Evolutionary conservation across 768 basidiomycete genomes (phyloP).

Genomic region (Boletus huronensis): DNA sequence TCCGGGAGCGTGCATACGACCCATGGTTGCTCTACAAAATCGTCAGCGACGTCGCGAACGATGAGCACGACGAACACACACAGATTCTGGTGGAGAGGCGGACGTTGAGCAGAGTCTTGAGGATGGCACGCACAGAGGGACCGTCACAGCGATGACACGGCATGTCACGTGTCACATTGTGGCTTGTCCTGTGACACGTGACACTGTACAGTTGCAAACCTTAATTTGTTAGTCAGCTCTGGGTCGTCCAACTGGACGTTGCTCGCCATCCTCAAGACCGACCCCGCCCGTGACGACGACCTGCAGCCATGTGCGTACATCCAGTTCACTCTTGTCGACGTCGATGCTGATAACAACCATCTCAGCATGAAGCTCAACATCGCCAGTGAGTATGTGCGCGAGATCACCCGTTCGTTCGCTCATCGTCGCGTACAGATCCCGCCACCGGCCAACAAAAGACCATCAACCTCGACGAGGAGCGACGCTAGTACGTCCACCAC

Average conservation of each 20-base stretch:
- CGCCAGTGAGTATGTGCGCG: slow-evolving; percentile 61
- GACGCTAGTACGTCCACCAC: slow-evolving; percentile 56
- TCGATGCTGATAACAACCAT: background rate
- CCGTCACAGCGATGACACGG: slow-evolving; percentile 23
- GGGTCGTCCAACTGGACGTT: background rate
- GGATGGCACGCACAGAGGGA: slow-evolving; percentile 18
- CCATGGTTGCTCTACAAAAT: slow-evolving; percentile 55
- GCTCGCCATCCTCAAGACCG: slow-evolving; percentile 22
- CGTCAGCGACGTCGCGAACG: slow-evolving; percentile 13
- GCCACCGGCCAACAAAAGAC: slow-evolving; percentile 97
- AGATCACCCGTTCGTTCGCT: slow-evolving; percentile 4
- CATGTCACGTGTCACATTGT: slow-evolving; percentile 31
- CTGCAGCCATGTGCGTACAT: slow-evolving; percentile 27
- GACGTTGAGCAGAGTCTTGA: slow-evolving; percentile 13
- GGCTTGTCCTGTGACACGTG: slow-evolving; percentile 24
- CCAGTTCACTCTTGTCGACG: background rate
- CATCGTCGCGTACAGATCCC: slow-evolving; percentile 58
- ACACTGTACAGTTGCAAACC: slow-evolving; percentile 61
- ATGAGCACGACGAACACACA: slow-evolving; percentile 27
- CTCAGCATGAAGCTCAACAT: slow-evolving; percentile 95
- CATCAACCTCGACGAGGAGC: slow-evolving; percentile 91
- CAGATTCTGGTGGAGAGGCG: slow-evolving; percentile 29
- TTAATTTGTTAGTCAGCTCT: slow-evolving; percentile 40
- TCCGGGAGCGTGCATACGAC: slow-evolving; percentile 99
- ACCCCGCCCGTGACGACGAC: slow-evolving; percentile 42